These are phyloP conservation scores for Phytopythium ostracodes DNA, from an alignment of 352 stramenopile species.

Conservation along the genomic window DNA sequence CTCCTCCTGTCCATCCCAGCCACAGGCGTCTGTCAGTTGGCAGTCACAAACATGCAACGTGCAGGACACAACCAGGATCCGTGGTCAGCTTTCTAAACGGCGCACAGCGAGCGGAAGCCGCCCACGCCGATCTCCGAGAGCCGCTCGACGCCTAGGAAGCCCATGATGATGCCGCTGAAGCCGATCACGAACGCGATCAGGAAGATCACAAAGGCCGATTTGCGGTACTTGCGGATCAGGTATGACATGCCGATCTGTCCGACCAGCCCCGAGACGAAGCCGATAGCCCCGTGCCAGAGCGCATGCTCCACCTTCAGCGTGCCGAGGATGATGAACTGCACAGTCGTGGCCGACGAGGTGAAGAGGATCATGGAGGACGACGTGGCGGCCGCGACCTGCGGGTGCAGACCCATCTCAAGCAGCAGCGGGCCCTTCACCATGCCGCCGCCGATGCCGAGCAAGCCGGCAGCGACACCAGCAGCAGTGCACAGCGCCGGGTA, in stretches of 20 bases:
- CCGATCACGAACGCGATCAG: slow-evolving; percentile 70
- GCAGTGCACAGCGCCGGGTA: slow-evolving; percentile 72
- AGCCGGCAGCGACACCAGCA: slow-evolving; percentile 63
- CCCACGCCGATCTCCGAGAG: slow-evolving; percentile 58
- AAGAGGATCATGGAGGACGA: slow-evolving; percentile 93
- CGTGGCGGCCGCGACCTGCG: slow-evolving; percentile 84
- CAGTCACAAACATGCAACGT: neutral
- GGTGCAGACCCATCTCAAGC: slow-evolving; percentile 86
- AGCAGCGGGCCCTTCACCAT: slow-evolving; percentile 91
- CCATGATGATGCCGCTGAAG: slow-evolving; percentile 70
- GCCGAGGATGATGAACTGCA: slow-evolving; percentile 93
- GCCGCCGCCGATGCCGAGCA: slow-evolving; percentile 87
- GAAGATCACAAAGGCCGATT: slow-evolving; percentile 78
- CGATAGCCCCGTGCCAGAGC: slow-evolving; percentile 87
- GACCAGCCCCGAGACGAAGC: slow-evolving; percentile 87
- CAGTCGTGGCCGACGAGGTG: slow-evolving; percentile 94
- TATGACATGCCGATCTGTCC: slow-evolving; percentile 91
- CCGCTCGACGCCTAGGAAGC: slow-evolving; percentile 50
- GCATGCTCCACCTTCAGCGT: slow-evolving; percentile 91
- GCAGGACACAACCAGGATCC: neutral
- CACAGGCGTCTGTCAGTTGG: neutral
- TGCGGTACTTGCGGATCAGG: slow-evolving; percentile 90
- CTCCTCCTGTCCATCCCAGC: neutral
- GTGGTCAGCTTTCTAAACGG: slow-evolving; percentile 11
- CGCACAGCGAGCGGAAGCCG: slow-evolving; percentile 71